These are phyloP conservation scores for Cyclotella kingstonii DNA, from an alignment of 108 stramenopile species.

Conservation along the genomic window DNA sequence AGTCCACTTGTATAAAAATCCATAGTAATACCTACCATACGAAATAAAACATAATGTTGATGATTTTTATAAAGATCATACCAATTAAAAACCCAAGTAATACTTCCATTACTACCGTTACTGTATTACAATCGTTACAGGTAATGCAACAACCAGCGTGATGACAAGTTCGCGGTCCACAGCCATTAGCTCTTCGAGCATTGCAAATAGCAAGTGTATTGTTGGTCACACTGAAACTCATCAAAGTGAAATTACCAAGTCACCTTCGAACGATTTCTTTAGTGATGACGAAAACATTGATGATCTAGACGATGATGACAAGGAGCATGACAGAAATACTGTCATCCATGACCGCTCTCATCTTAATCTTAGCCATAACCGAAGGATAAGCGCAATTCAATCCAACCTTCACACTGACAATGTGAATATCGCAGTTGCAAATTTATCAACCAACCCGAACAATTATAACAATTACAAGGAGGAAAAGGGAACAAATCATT, in stretches of 20 bases:
- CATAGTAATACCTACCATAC: no score
- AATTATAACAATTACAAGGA: not conserved
- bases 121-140: no score
- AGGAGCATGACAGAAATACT: not conserved
- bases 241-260: not conserved
- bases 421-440: not conserved
- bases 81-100: no score
- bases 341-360: not conserved
- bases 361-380: not conserved
- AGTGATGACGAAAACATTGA: not conserved
- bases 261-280: slow-evolving; percentile 1
- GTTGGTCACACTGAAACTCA: no score
- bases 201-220: no score
- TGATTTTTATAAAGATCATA: no score
- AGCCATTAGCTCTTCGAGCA: no score
- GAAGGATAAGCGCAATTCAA: not conserved
- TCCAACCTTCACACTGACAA: not conserved
- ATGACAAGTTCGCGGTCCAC: no score
- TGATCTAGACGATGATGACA: not conserved
- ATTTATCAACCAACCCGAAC: not conserved
- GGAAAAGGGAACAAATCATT: slow-evolving; percentile 30
- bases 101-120: no score
- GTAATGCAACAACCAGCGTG: no score
- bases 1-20: no score
- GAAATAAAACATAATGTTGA: no score